These are phyloP conservation scores for Trichomonas gallinae DNA, from an alignment of 208 protist species.

Conservation along the genomic window DNA sequence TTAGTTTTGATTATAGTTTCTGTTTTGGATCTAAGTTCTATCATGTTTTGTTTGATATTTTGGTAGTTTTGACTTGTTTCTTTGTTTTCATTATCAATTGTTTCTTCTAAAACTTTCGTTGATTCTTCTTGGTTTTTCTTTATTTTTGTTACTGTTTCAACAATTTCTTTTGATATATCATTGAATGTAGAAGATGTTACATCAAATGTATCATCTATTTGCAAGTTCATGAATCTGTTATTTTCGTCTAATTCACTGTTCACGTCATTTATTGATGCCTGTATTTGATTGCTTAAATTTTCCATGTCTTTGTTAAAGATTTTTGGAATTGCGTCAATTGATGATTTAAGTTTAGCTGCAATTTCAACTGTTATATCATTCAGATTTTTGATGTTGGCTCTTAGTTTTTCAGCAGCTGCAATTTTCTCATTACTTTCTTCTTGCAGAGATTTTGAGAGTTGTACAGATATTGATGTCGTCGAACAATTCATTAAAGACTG, in stretches of 20 bases:
- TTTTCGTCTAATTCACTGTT: neutral
- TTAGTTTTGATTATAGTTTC: neutral
- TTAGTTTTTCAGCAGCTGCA: neutral
- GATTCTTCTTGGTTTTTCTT: neutral
- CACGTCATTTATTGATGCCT: neutral
- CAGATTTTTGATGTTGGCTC: neutral
- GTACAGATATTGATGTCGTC: neutral
- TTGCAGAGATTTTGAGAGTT: neutral
- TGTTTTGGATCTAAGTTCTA: neutral
- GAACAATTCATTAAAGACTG: neutral
- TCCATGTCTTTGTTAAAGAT: neutral
- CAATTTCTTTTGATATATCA: neutral
- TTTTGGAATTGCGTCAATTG: neutral
- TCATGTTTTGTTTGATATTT: neutral
- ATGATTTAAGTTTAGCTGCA: neutral
- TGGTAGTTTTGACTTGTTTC: neutral
- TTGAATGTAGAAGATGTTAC: neutral
- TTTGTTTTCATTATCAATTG: neutral
- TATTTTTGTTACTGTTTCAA: neutral
- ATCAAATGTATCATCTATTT: neutral
- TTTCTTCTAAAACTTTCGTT: neutral
- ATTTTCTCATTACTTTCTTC: neutral
- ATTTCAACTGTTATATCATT: neutral
- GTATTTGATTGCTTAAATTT: neutral
- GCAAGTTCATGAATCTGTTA: neutral